phyloP scores from a whole-genome alignment of 78 protist genomes.

The Dictyostelium firmibasis region DNA sequence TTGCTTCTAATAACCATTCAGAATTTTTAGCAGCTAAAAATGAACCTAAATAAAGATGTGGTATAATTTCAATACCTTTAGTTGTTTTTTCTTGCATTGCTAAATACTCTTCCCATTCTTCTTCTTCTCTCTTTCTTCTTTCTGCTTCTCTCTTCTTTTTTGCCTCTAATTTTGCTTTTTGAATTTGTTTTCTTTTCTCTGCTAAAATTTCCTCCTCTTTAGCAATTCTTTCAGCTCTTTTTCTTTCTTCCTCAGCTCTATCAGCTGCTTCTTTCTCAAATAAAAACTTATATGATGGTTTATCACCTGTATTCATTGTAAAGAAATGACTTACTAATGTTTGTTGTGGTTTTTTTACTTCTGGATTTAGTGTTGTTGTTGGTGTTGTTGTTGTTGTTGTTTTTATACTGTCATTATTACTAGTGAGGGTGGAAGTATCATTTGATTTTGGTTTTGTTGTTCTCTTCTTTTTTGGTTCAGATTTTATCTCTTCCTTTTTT shows the following conservation, averaged over 20 bases:
- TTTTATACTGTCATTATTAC: too few species aligned
- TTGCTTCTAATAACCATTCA: constrained; percentile 55
- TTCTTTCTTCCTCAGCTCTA: constrained; percentile 43
- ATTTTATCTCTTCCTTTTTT: background rate
- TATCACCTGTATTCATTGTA: background rate
- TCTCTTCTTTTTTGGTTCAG: background rate
- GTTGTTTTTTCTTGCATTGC: constrained; percentile 20
- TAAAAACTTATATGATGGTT: constrained; percentile 21
- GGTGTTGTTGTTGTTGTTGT: background rate
- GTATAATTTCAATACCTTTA: constrained; percentile 56
- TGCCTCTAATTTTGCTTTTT: background rate
- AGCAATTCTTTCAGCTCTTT: background rate
- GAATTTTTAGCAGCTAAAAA: constrained; percentile 50
- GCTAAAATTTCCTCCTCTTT: background rate
- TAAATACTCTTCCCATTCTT: background rate
- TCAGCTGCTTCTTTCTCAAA: constrained; percentile 70
- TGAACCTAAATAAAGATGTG: constrained; percentile 63
- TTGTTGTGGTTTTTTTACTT: background rate
- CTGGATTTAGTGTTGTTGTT: background rate
- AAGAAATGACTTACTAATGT: background rate
- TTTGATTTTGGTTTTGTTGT: background rate
- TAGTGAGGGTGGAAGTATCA: background rate
- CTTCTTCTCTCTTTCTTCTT: constrained; percentile 13
- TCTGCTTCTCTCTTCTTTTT: constrained; percentile 30
- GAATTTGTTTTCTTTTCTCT: background rate